Base-by-base conservation (phyloP, 768 basidiomycete species). In the Hygrophorus russula region DNA sequence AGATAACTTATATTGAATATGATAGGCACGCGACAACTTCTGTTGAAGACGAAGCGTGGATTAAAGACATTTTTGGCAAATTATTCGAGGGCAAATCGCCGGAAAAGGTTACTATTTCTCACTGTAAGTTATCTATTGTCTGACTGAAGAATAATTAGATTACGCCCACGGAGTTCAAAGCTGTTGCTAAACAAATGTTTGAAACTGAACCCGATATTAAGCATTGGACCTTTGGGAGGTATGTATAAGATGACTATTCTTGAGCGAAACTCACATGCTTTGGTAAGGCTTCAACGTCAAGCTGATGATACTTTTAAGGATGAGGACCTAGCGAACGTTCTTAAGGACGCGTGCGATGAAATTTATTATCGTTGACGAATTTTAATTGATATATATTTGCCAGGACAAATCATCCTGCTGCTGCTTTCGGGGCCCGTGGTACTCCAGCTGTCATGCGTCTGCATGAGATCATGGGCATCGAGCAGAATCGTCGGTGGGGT, bases 391-490 rank as follows among this genome's bases (percentile, higher is more conserved):
- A 43, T 11, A 42, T 44, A 4, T 11, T 44, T 27, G 13, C 2
- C 48, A 86, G 83, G 11, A 85, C 82, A 0, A 76, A 80, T 47
- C 71, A 80, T 47, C 73, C 80, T 35, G 88, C 86, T 7, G 78
- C 65, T 41, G 69, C 78, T 12, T 90, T 89, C 63, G 67, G 81
- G 44, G 88, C 87, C 15, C 75, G 82, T 14, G 76, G 81, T 4
- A 88, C 82, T 2, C 88, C 88, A 37, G 57, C 59, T n/a, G 59
- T 72, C 37, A 83, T 90, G 80, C 76, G 72, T 34, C 54, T 88
- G 18, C 74, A 88, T 48, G 89, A 92, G 56, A 68, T 89, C 32
- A 82, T 91, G 83, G 85, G 85, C 33, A 89, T 91, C 36, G 77
- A 83, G 51, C 69, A 80, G 45, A 82, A 74, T 54, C 73, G 88